Base-by-base conservation (phyloP, 2,329 filamentous ascomycete genomes). In the Fusarium succisae region DNA sequence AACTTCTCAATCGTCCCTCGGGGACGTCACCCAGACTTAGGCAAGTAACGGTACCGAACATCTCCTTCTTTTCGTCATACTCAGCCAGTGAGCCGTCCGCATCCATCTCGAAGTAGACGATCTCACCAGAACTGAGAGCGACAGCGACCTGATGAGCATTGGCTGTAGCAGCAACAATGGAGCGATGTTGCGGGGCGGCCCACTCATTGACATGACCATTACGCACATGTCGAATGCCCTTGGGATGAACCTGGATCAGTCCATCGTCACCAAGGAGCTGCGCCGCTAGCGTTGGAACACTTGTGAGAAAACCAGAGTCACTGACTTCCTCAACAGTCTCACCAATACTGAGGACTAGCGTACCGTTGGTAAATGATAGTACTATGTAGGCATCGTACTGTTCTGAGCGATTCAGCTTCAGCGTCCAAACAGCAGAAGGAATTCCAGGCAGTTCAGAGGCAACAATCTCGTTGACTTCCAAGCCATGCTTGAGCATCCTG, bases 61-160 rank as follows among this genome's bases (percentile, higher is more conserved):
- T 96, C 78, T 97, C 93, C 78, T 95, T 94, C 81, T 96, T 95
- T 79, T 98, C 95, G 74, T 98, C 93, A 75, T 98, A 98, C 84
- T 98, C 96, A 39, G 94, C 94, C 38, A 98, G 87, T 8, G 93
- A 93, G 37, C 95, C 95, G 82, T 98, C 96, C 1, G 91, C 89
- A 79, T 98, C 96, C 91, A 98, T 96, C 81, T 99, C 97, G 77
- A 99, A 99, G 80, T 98, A 99, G 47, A 98, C 94, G 72, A 99
- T 96, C 82, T 99, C 96, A 43, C 96, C 96, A 14, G 95, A 98
- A 80, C 95, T 98, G 32, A 99, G 87, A 2, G 96, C 96, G 56
- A 98, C 92, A 8, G 95, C 95, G 32, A 99, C 94, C 83, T 99
- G 96, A 47, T 94, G 91, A 77, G 96, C 92, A 79, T 99, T 99